A percentile compares a stretch with the other conserved stretches of the same genome.
Conservation (phyloP, 2,329 filamentous ascomycete species). For the Zymoseptoria tritici region DNA sequence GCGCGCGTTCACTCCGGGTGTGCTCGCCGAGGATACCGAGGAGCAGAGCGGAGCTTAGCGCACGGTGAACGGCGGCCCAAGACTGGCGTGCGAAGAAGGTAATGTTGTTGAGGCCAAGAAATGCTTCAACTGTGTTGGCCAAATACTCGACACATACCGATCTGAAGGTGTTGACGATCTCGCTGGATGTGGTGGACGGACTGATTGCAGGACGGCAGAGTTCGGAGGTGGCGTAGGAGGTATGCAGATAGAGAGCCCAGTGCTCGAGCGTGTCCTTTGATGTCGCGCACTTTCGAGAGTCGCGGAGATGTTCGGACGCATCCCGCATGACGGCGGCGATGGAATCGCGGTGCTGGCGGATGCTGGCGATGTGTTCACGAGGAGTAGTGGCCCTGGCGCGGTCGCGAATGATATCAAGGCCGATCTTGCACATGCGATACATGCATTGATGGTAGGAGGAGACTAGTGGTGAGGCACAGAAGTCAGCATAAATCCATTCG, state of each 20-base stretch:
- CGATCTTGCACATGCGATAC: conserved; percentile 50
- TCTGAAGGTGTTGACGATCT: conserved; percentile 42
- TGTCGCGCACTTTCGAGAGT: conserved; percentile 42
- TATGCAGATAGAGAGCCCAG: conserved; percentile 54
- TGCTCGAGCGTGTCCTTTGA: conserved; percentile 51
- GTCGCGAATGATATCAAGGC: conserved; percentile 53
- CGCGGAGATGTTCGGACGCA: conserved; percentile 50
- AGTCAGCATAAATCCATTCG: background rate
- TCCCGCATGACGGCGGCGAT: conserved; percentile 53
- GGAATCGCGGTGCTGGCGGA: conserved; percentile 50
- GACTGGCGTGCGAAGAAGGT: conserved; percentile 34
- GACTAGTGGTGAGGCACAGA: conserved; percentile 25
- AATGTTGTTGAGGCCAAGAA: conserved; percentile 51
- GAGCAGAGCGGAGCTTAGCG: conserved; percentile 34
- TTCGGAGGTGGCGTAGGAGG: conserved; percentile 56
- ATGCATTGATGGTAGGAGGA: conserved; percentile 52
- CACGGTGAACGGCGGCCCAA: conserved; percentile 30
- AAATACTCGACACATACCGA: conserved; percentile 50
- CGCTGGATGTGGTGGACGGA: conserved; percentile 37
- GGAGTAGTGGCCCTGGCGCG: conserved; percentile 48
- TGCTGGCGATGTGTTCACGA: conserved; percentile 44
- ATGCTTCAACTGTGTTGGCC: conserved; percentile 51
- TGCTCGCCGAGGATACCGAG: conserved; percentile 38
- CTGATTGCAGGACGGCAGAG: conserved; percentile 55
- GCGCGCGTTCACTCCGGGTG: conserved; percentile 40